Percentiles rank a stretch among this genome's conserved stretches.
Conservation (phyloP, 768 basidiomycete species). For the Imleria badia region DNA sequence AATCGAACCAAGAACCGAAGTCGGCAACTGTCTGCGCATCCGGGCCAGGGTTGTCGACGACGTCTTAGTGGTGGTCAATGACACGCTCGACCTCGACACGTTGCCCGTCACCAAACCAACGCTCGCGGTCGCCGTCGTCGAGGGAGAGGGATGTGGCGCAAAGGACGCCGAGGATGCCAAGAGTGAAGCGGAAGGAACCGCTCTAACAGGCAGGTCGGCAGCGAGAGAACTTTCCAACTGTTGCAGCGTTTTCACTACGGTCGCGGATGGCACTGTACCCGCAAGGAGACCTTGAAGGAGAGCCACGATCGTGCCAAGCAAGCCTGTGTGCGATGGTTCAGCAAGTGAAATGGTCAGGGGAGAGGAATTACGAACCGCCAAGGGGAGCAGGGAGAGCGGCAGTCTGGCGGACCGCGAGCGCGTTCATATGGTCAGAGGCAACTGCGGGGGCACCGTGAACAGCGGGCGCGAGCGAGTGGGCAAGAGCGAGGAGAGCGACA, state of each 20-base stretch:
- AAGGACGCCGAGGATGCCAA: not conserved
- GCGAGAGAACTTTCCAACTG: not conserved
- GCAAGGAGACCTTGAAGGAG: no score
- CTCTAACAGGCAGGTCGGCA: not conserved
- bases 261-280: no score
- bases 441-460: slow-evolving; percentile 19
- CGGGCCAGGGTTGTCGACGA: not conserved
- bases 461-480: slow-evolving; percentile 10
- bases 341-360: not conserved
- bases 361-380: not conserved
- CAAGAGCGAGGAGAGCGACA: slow-evolving; percentile 19
- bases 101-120: not conserved
- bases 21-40: slow-evolving; percentile 16
- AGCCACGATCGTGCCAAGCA: not conserved
- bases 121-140: slow-evolving; percentile 1
- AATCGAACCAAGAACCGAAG: not conserved
- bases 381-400: accelerated
- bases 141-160: not conserved
- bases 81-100: not conserved
- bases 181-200: not conserved
- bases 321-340: slow-evolving; percentile 8
- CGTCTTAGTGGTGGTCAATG: not conserved
- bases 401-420: slow-evolving; percentile 3
- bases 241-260: not conserved
- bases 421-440: not conserved